Evolutionary conservation across 2,329 filamentous ascomycete genomes (phyloP).

Genomic region (Penicillium hesseltinei): DNA sequence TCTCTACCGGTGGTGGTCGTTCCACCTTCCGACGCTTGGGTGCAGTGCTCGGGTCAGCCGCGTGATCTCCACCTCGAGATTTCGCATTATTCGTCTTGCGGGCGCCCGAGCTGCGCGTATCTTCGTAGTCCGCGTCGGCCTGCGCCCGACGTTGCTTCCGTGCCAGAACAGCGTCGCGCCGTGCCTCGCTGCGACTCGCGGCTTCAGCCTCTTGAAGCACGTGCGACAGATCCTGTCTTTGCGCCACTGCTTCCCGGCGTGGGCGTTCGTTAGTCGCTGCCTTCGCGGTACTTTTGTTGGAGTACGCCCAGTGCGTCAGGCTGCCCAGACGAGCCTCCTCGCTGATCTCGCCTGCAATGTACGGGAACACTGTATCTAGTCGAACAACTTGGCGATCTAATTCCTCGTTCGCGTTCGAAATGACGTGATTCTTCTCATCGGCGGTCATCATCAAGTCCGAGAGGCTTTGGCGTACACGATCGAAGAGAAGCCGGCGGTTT

Average conservation of each 20-base stretch:
- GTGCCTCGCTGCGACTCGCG: slow-evolving; percentile 76
- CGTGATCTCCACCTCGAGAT: slow-evolving; percentile 36
- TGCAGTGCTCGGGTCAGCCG: slow-evolving; percentile 25
- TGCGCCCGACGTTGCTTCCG: slow-evolving; percentile 72
- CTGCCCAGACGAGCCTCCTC: slow-evolving; percentile 94
- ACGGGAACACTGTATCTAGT: slow-evolving; percentile 81
- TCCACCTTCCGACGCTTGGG: slow-evolving; percentile 80
- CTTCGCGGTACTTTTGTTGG: slow-evolving; percentile 67
- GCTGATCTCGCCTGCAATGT: slow-evolving; percentile 84
- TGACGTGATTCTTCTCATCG: slow-evolving; percentile 97
- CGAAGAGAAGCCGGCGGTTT: slow-evolving; percentile 66
- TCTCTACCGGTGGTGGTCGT: slow-evolving; percentile 49
- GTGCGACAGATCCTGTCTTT: slow-evolving; percentile 62
- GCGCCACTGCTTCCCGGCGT: slow-evolving; percentile 73
- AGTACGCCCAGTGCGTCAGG: slow-evolving; percentile 91
- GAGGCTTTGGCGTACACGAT: slow-evolving; percentile 73
- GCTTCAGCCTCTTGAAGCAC: slow-evolving; percentile 80
- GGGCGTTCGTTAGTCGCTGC: slow-evolving; percentile 64
- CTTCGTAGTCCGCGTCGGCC: slow-evolving; percentile 77
- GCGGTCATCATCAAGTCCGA: slow-evolving; percentile 83
- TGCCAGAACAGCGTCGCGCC: slow-evolving; percentile 76
- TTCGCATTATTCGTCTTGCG: slow-evolving; percentile 61
- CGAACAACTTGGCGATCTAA: slow-evolving; percentile 80
- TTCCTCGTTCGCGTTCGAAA: slow-evolving; percentile 86
- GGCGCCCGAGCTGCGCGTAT: slow-evolving; percentile 46